Evolutionary conservation across 345 rosid species (phyloP).

Genomic region (Cardamine resedifolia): DNA sequence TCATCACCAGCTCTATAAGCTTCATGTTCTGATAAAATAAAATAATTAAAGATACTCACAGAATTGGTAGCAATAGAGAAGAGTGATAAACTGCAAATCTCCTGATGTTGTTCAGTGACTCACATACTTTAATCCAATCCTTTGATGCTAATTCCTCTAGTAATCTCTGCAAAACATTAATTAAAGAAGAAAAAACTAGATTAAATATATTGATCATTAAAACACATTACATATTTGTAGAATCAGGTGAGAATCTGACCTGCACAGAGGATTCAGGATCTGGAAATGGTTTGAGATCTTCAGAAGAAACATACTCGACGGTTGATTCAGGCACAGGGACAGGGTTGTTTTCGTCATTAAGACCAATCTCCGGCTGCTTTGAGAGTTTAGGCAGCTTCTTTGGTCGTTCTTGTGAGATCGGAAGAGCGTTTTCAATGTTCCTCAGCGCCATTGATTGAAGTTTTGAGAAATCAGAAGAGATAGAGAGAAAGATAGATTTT

Average conservation of each 20-base stretch:
- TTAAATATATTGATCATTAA: not conserved
- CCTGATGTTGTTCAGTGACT: constrained; percentile 60
- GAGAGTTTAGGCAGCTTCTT: constrained; percentile 63
- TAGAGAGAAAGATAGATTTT: constrained; percentile 7
- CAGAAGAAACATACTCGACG: constrained; percentile 68
- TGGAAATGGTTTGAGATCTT: constrained; percentile 49
- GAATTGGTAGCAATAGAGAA: constrained; percentile 53
- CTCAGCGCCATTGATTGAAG: constrained; percentile 66
- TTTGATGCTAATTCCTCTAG: constrained; percentile 70
- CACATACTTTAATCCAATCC: constrained; percentile 73
- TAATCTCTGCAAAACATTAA: constrained; percentile 42
- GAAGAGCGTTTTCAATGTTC: constrained; percentile 81
- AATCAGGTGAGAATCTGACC: constrained; percentile 36
- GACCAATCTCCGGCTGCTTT: constrained; percentile 39
- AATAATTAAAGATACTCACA: constrained; percentile 41
- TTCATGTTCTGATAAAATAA: not conserved
- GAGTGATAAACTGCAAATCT: constrained; percentile 68
- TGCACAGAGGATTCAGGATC: constrained; percentile 56
- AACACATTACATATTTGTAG: not conserved
- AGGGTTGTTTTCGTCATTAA: constrained; percentile 64
- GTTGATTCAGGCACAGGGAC: constrained; percentile 44
- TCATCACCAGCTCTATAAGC: not conserved
- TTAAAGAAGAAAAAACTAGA: not conserved
- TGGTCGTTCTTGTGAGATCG: constrained; percentile 55
- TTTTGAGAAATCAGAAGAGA: constrained; percentile 1